Conservation (phyloP, 352 stramenopile genomes). For the Pythium sukuiense region DNA sequence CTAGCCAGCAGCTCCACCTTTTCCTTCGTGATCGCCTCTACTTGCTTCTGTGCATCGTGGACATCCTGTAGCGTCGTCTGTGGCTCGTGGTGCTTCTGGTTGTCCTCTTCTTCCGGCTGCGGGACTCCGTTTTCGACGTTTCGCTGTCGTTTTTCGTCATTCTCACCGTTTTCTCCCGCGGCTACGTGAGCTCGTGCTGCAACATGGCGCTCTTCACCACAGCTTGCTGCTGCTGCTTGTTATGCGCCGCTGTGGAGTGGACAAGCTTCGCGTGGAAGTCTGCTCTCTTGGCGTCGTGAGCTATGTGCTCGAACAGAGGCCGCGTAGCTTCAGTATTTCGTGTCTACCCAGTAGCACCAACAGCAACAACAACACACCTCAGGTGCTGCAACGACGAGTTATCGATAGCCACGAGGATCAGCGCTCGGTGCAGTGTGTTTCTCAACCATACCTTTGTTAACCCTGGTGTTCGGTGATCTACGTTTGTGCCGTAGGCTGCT, state of each 20-base stretch:
- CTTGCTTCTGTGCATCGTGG: not conserved
- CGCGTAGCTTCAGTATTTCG: too few relatives aligned
- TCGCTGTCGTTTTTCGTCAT: not conserved
- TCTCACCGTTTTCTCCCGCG: not conserved
- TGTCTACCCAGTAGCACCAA: too few relatives aligned
- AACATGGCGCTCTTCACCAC: too few relatives aligned
- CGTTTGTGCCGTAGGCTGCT: slow-evolving; percentile 1
- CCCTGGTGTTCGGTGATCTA: not conserved
- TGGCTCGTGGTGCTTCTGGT: slow-evolving; percentile 3
- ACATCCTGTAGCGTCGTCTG: not conserved
- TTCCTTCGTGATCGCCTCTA: slow-evolving; percentile 14
- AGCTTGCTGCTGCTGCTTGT: slow-evolving; percentile 2
- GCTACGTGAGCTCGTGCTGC: not conserved
- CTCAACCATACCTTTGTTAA: not conserved
- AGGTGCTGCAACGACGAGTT: too few relatives aligned
- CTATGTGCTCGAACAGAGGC: too few relatives aligned
- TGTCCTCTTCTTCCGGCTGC: slow-evolving; percentile 10
- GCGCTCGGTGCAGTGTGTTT: too few relatives aligned
- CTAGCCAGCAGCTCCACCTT: slow-evolving; percentile 26
- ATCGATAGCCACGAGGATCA: too few relatives aligned
- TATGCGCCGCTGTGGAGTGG: not conserved
- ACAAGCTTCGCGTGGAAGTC: slow-evolving; percentile 7
- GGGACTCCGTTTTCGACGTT: too few relatives aligned
- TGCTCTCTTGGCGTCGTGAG: not conserved
- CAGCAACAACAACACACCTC: too few relatives aligned